These are phyloP conservation scores for Purshia tridentata DNA, from an alignment of 306 rosid genomes.

Conservation along the genomic window DNA sequence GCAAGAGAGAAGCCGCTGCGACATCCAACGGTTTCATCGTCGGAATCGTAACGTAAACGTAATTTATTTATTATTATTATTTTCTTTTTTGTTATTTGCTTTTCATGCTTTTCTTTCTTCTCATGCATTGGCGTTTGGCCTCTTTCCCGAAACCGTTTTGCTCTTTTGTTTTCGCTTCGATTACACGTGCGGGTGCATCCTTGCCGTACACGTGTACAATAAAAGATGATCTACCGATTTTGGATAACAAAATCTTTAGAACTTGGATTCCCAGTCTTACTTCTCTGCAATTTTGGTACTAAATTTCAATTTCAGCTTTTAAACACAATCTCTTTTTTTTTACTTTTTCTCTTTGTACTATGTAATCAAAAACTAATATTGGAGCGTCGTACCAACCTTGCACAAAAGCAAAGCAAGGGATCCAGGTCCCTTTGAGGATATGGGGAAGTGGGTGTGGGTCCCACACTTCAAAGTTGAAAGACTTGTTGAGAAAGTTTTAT, in stretches of 20 bases:
- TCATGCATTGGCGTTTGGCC: slow-evolving; percentile 25
- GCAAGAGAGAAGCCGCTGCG: neutral
- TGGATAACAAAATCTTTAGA: slow-evolving; percentile 11
- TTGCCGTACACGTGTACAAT: slow-evolving; percentile 19
- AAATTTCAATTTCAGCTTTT: no score
- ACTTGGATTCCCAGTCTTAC: no score
- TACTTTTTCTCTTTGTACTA: no score
- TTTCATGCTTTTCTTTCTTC: neutral
- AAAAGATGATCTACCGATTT: neutral
- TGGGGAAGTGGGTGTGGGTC: slow-evolving; percentile 8
- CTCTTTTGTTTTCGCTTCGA: neutral
- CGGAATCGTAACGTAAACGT: neutral
- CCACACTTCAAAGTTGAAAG: neutral
- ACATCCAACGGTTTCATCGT: neutral
- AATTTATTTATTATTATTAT: neutral
- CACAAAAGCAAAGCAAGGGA: no score
- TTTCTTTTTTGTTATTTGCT: neutral
- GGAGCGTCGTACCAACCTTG: no score
- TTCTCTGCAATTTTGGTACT: no score
- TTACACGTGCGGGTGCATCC: slow-evolving; percentile 30
- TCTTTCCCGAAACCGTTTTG: slow-evolving; percentile 24
- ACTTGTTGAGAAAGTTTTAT: neutral
- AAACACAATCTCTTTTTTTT: no score
- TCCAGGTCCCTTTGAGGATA: no score
- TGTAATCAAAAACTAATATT: no score